Percentiles rank a stretch among this genome's conserved stretches.
Evolutionary conservation across 345 rosid species (phyloP).

Genomic region (Microcos paniculata): DNA sequence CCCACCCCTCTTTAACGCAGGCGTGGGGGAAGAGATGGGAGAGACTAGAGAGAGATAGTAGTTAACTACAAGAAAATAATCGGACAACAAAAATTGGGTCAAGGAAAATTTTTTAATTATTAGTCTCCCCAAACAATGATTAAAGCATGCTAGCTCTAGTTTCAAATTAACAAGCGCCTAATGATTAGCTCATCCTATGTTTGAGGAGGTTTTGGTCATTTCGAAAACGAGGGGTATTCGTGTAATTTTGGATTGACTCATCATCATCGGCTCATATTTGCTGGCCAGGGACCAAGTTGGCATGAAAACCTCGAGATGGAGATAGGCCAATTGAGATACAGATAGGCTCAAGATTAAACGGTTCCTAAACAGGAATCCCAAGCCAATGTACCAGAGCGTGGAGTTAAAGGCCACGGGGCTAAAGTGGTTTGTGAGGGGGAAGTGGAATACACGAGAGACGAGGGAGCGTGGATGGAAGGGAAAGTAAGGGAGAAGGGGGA

Average conservation of each 20-base stretch:
- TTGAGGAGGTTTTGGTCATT: background rate
- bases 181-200: background rate
- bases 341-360: background rate
- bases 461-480: background rate
- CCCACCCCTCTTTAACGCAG: background rate
- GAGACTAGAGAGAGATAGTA: background rate
- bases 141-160: background rate
- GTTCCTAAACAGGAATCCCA: background rate
- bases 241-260: background rate
- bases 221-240: background rate
- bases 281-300: constrained; percentile 7
- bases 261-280: background rate
- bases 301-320: constrained; percentile 18
- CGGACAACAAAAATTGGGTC: no score
- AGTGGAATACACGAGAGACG: background rate
- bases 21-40: no score
- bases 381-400: background rate
- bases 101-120: background rate
- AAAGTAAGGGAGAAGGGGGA: background rate
- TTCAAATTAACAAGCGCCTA: background rate
- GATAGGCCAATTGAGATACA: constrained; percentile 7
- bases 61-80: background rate
- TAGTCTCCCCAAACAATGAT: background rate
- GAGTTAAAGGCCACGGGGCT: background rate
- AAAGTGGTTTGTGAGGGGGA: background rate